phyloP scores from a whole-genome alignment of 345 rosid species.

The Psidium guajava region DNA sequence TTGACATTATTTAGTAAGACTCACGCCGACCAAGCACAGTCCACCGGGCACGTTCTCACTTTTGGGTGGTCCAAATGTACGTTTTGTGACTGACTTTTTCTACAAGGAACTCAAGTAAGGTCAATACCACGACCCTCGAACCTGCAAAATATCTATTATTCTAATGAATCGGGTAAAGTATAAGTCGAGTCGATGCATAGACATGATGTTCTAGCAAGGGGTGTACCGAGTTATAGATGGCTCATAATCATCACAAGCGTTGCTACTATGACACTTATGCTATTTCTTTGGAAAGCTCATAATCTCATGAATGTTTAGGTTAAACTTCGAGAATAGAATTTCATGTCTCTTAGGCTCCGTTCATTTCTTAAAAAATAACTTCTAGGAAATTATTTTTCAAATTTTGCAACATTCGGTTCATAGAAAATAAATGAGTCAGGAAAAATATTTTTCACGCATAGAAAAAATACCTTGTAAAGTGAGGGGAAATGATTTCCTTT shows the following conservation, averaged over 20 bases:
- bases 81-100: not conserved
- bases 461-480: no score
- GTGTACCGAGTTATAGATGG: not conserved
- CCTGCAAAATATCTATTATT: not conserved
- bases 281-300: not conserved
- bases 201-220: not conserved
- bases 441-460: no score
- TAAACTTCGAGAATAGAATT: not conserved
- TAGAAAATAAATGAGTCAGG: no score
- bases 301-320: no score
- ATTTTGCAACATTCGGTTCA: no score
- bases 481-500: no score
- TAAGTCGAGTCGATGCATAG: not conserved
- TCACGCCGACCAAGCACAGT: not conserved
- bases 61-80: not conserved
- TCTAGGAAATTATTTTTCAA: no score
- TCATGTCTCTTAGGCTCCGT: not conserved
- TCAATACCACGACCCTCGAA: not conserved
- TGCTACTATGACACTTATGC: not conserved
- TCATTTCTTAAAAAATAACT: no score
- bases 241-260: not conserved
- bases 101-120: not conserved
- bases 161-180: not conserved
- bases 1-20: not conserved
- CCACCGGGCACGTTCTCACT: not conserved